Base-by-base conservation (phyloP, 2,329 filamentous ascomycete species). In the Botrytis cinerea region DNA sequence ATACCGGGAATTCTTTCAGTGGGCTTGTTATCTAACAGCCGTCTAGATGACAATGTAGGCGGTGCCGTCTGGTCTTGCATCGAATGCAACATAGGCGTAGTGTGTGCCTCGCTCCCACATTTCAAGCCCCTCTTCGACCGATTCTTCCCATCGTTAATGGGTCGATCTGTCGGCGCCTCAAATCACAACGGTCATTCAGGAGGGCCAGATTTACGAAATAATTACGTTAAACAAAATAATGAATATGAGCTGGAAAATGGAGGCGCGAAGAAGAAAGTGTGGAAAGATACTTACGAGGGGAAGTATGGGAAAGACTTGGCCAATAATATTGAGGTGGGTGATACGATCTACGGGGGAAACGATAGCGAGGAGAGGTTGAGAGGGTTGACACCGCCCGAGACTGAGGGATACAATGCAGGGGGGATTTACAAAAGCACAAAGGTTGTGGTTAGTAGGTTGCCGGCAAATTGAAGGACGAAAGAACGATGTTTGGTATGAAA, bases 121-220 rank as follows among this genome's bases (percentile, higher is more conserved):
- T 67, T 72, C 61, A 72, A 72, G 40, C 70, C 70, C 7, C 70
- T 72, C 25, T 59, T 72, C 46, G 70, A 72, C 20, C 61, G 60
- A 12, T 72, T 60, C 48, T 54, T 72, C 16, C 70, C 61, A 4
- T 32, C 40, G n/a, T 22, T 72, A 5, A 72, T 72, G 48, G 61
- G 70, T 6, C 70, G 70, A 9, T 59, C 61, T 9, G 7, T 12
- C 1, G 61, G 61, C 38, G 70, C 20, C 9, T 66, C 61, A 22
- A 38, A 59, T 32, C 16, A 28, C 14, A 62, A 51, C 14, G 61
- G 8, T 20, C 48, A 40, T 35, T 66, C 70, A 22, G 28, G 40
- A 22, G 28, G 40, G 14, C 48, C 32, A 7, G 16, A 72, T 0
- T 8, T 60, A 20, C 38, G n/a, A 7, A 38, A 72, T 0, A 48